Percentiles rank a stretch among this genome's conserved stretches.
These are phyloP conservation scores for Phytophthora citricola DNA, from an alignment of 352 stramenopile species.

Conservation along the genomic window DNA sequence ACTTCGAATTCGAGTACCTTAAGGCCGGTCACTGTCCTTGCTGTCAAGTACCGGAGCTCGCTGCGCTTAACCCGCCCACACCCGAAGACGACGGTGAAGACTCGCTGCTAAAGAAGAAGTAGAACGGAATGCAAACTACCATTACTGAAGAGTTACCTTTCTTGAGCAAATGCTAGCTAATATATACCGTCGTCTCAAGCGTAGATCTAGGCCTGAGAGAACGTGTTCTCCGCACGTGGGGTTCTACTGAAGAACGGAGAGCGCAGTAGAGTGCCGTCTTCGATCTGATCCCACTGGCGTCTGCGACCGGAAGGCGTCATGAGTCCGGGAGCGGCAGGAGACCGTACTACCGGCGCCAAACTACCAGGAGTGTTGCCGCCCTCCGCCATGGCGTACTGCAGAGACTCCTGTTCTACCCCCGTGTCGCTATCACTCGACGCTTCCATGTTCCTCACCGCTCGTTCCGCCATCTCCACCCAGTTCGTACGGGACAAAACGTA, in stretches of 20 bases:
- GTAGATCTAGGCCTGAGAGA: constrained; percentile 30
- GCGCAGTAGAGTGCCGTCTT: constrained; percentile 41
- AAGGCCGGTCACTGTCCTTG: constrained; percentile 89
- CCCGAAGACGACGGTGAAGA: constrained; percentile 28
- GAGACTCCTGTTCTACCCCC: constrained; percentile 42
- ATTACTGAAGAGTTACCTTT: constrained; percentile 24
- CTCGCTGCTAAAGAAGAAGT: constrained; percentile 41
- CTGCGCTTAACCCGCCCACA: constrained; percentile 31
- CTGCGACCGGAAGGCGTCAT: constrained; percentile 60
- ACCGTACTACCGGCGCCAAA: constrained; percentile 50
- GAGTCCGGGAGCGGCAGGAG: constrained; percentile 53
- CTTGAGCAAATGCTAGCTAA: constrained; percentile 22
- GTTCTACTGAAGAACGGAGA: constrained; percentile 41
- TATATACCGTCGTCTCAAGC: constrained; percentile 37
- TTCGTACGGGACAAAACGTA: constrained; percentile 45
- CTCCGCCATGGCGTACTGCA: constrained; percentile 53
- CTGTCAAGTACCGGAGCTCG: constrained; percentile 75
- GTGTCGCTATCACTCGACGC: constrained; percentile 45
- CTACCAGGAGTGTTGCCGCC: constrained; percentile 64
- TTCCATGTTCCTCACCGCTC: constrained; percentile 51
- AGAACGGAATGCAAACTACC: constrained; percentile 13
- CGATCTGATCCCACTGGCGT: constrained; percentile 65
- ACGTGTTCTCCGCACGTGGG: constrained; percentile 24
- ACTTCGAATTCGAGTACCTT: constrained; percentile 96
- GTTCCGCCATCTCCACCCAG: constrained; percentile 51